A percentile compares a stretch with the other conserved stretches of the same genome.
These are phyloP conservation scores for Colletotrichum shisoi DNA, from an alignment of 2,329 filamentous ascomycete species.

Conservation along the genomic window DNA sequence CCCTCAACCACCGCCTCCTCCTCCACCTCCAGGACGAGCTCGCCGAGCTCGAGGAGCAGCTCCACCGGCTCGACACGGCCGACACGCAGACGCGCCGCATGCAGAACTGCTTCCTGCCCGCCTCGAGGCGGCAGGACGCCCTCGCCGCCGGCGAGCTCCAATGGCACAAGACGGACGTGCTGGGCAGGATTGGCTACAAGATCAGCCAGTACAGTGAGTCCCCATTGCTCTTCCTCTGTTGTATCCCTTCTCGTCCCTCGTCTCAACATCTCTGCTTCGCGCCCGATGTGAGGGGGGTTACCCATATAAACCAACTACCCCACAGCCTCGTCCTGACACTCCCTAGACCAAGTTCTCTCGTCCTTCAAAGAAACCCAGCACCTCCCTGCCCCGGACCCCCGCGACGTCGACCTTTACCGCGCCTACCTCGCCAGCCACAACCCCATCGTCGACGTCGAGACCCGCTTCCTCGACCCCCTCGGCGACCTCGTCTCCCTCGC, in stretches of 20 bases:
- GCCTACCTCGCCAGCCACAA: slow-evolving; percentile 63
- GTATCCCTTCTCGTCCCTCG: background rate
- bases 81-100: slow-evolving; percentile 60
- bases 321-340: slow-evolving; percentile 30
- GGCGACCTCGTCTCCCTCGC: slow-evolving; percentile 62
- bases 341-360: slow-evolving; percentile 64
- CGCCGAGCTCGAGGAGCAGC: slow-evolving; percentile 78
- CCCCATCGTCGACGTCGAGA: slow-evolving; percentile 67
- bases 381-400: slow-evolving; percentile 57
- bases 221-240: background rate
- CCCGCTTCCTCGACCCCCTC: slow-evolving; percentile 63
- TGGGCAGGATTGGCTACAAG: slow-evolving; percentile 71
- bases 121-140: slow-evolving; percentile 66
- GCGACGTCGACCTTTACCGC: slow-evolving; percentile 61
- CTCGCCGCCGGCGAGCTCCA: slow-evolving; percentile 63
- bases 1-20: slow-evolving; percentile 81
- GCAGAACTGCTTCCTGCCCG: slow-evolving; percentile 59
- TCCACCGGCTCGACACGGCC: slow-evolving; percentile 70
- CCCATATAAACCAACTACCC: background rate
- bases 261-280: no score
- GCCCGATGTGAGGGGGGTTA: no score
- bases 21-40: slow-evolving; percentile 88
- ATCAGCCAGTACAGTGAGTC: slow-evolving; percentile 71
- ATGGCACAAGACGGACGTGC: slow-evolving; percentile 66
- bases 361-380: slow-evolving; percentile 64